Evolutionary conservation across 768 basidiomycete species (phyloP), one percentile per base, ranked within the genome.

Genomic region (Leccinum subgranulosum): DNA sequence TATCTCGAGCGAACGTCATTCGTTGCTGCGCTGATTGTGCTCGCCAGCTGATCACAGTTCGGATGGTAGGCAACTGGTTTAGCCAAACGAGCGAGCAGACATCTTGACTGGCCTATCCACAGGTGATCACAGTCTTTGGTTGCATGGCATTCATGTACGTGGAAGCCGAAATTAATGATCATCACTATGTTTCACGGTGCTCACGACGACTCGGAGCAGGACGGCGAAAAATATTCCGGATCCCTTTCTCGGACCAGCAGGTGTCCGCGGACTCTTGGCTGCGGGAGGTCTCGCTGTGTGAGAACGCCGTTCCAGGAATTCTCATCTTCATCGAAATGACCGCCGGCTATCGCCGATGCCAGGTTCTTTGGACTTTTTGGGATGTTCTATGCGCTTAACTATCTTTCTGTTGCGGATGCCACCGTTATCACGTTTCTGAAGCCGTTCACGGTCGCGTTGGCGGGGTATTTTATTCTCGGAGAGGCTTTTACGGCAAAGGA

Each of bases 391-490:
- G 84, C 88, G 1, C 73, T 92, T 10, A 79, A 84, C 69, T 90
- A 87, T 69, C 79, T 94, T 4, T 87, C 88, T 0, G 75, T 94
- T 0, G 87, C 88, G 1, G 92, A 94, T 67, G 83, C 89, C 0
- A 86, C 85, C 0, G 87, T 89, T 4, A 74, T 96, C 48, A 84
- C 85, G 0, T 94, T 93, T 74, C 75, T 94, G 4, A 69, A 80
- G 1, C 93, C 93, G 0, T 79, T 86, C 53, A 77, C 78, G 39
- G 87, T 85, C 0, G 84, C 83, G 0, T 67, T 90, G 8, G 74
- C 84, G 4, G 91, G 84, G 3, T 80, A 82, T 14, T 61, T 88
- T 2, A 75, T 89, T 17, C 70, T 90, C 14, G 79, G 81, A 27
- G 92, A 94, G 64, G 69, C 65, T 0, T 80, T 88, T 58, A 78